These are phyloP conservation scores for Citrullus mucosospermus DNA, from an alignment of 306 rosid species.

Conservation along the genomic window DNA sequence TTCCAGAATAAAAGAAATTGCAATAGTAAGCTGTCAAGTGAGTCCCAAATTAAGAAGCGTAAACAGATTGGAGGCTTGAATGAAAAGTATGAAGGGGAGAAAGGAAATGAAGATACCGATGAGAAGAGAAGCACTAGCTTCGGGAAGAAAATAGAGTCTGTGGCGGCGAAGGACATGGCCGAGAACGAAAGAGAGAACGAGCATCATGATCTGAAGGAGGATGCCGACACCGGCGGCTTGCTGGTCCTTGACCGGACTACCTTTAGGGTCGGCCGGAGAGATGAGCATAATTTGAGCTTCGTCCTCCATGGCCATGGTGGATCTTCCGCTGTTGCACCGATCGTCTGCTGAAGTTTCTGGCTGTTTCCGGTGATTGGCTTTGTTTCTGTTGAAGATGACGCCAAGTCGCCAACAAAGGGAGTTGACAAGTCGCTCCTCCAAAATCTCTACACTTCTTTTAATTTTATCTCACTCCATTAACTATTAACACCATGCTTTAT, in stretches of 20 bases:
- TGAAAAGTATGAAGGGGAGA: background rate
- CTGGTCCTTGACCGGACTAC: conserved; percentile 78
- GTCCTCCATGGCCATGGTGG: conserved; percentile 23
- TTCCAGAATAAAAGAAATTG: background rate
- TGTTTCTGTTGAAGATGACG: background rate
- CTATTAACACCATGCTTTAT: background rate
- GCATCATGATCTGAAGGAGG: conserved; percentile 99
- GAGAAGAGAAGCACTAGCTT: conserved; percentile 97
- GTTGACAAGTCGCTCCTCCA: background rate
- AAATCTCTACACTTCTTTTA: background rate
- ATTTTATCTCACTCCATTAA: background rate
- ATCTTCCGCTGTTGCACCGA: background rate
- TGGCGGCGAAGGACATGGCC: conserved; percentile 98
- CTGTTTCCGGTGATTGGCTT: background rate
- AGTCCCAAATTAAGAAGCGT: background rate
- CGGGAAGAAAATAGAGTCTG: conserved; percentile 74
- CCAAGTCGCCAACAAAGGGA: background rate
- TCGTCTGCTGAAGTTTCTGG: background rate
- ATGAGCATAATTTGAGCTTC: conserved; percentile 27
- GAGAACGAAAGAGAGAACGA: conserved; percentile 84
- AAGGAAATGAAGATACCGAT: conserved; percentile 33
- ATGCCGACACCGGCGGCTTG: conserved; percentile 99
- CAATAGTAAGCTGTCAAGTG: background rate
- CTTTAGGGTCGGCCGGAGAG: conserved; percentile 52
- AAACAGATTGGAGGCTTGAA: background rate